A percentile compares a stretch with the other conserved stretches of the same genome.
Conservation (phyloP, 129 eudicot genomes). For the Chrysanthemum seticuspe region DNA sequence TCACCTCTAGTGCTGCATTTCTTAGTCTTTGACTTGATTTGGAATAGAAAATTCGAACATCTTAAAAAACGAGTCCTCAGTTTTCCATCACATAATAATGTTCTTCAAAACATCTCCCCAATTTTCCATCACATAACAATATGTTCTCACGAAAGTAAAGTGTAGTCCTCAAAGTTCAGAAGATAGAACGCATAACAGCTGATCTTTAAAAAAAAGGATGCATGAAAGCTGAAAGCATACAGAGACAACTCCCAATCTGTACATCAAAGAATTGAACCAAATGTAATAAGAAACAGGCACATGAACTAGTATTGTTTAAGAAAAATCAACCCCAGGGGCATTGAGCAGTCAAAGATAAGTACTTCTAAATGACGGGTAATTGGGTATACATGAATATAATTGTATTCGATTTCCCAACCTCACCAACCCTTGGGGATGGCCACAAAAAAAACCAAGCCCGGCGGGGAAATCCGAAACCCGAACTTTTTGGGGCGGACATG, state of each 20-base stretch:
- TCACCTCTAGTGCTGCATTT: conserved; percentile 13
- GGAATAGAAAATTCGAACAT: conserved; percentile 6
- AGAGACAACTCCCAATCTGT: conserved; percentile 15
- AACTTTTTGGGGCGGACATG: no score
- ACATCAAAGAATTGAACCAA: background rate
- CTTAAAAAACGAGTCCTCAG: conserved; percentile 15
- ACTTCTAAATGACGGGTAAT: background rate
- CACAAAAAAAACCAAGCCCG: no score
- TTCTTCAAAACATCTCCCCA: background rate
- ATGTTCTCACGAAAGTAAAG: background rate
- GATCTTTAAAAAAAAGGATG: background rate
- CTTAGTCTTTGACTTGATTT: conserved; percentile 8
- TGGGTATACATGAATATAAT: no score
- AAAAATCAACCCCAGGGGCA: background rate
- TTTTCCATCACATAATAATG: conserved; percentile 11
- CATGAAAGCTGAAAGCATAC: conserved; percentile 8
- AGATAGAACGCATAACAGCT: background rate
- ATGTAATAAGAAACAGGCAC: background rate
- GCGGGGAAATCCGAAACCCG: no score
- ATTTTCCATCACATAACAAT: conserved; percentile 13
- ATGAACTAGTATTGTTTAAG: background rate
- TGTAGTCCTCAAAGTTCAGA: conserved; percentile 6
- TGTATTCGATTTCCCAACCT: no score
- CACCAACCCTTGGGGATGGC: no score
- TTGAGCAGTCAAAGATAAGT: background rate